Conservation (phyloP, 2,329 filamentous ascomycete genomes). For the Neospermospora avenae region DNA sequence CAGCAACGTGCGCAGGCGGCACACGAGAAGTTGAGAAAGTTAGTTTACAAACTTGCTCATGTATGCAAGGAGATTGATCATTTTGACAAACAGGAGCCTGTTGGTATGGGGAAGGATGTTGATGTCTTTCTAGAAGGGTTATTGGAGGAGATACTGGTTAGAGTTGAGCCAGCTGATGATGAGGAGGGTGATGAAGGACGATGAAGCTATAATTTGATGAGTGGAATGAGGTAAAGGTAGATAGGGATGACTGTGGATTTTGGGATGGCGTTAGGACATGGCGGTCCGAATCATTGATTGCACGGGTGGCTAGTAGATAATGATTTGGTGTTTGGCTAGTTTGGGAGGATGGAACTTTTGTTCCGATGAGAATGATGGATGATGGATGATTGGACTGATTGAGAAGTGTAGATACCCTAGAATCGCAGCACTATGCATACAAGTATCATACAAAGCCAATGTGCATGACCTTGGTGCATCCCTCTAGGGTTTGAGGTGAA, state of each 20-base stretch:
- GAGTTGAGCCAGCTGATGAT: slow-evolving; percentile 75
- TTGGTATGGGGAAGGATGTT: slow-evolving; percentile 91
- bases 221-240: neutral
- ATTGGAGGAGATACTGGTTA: slow-evolving; percentile 86
- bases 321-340: slow-evolving; percentile 7
- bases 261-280: slow-evolving; percentile 4
- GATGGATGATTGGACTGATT: neutral
- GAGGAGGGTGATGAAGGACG: slow-evolving; percentile 28
- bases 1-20: slow-evolving; percentile 67
- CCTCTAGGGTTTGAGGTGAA: too few species aligned
- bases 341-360: slow-evolving; percentile 6
- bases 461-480: too few species aligned
- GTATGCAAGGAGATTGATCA: slow-evolving; percentile 88
- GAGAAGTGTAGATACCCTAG: slow-evolving; percentile 18
- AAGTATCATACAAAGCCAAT: neutral
- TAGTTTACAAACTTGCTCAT: slow-evolving; percentile 78
- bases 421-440: slow-evolving; percentile 5
- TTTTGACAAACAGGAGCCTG: slow-evolving; percentile 79
- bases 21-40: slow-evolving; percentile 76
- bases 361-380: neutral
- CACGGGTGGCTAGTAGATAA: slow-evolving; percentile 1
- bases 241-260: neutral
- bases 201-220: slow-evolving; percentile 15
- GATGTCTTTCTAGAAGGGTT: slow-evolving; percentile 87
- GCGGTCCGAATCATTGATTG: neutral